Evolutionary conservation across 257 asterid genomes (phyloP), one percentile per base, ranked within the genome.

Genomic region (Nicotiana otophora): DNA sequence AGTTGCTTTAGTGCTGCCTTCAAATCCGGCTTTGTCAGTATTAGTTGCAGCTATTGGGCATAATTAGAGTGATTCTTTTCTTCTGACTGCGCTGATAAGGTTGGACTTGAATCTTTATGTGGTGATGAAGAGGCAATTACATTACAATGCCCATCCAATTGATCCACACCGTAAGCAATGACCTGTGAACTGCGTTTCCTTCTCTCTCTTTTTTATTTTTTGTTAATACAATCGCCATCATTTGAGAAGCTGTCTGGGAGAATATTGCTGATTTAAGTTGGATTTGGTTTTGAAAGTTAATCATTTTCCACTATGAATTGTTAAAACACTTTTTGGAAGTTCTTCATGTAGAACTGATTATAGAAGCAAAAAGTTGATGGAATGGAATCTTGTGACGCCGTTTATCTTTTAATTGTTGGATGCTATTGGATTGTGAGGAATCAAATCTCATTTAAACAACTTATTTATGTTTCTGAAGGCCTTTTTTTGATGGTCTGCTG

Each of bases 41-140:
- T 74, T 60, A 33, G 1, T 48, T 42, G 78, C 78, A 70, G 58
- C 78, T 70, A 39, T 72, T 28, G 63, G 63, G 85, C 89, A 83
- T 87, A 83, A 82, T 72, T 34, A 11, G 58, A 39, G 53, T 28
- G 70, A 67, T 10, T 53, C 54, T 26, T 78, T 42, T 53, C 34
- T 82, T 54, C 34, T 81, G 55, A 65, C 4, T 36, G 39, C 33
- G 4, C 51, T n/a, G 39, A 11, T 64, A 33, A 23, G 57, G 72
- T 67, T 81, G 67, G 76, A 36, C 48, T 60, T 28, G 65, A 63
- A 78, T 53, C 58, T 20, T 68, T 55, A 34, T 84, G 88, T 72
- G 83, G 67, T 74, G 89, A 91, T 91, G 98, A 92, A 91, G 92
- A 94, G 91, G 90, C 87, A 87, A 88, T 82, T 92, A 39, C 92